Conservation (phyloP, 805 yeast genomes). For the Candida khao-thaluensis region DNA sequence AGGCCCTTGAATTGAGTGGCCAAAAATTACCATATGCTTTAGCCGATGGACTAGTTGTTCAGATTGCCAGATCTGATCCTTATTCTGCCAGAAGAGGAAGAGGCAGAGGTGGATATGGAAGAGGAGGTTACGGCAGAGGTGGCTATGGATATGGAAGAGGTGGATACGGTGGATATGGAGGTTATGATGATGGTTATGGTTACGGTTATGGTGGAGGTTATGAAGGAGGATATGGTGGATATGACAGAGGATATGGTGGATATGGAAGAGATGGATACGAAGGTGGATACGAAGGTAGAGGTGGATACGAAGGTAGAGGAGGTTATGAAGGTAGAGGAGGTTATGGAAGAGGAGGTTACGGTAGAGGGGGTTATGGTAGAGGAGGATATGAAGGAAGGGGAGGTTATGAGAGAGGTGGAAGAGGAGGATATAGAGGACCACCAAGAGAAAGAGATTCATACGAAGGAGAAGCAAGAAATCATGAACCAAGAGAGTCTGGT, state of each 20-base stretch:
- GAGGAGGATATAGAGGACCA: slow-evolving; percentile 13
- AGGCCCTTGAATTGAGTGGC: slow-evolving; percentile 50
- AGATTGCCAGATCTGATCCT: slow-evolving; percentile 58
- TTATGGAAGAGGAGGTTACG: slow-evolving; percentile 19
- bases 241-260: slow-evolving; percentile 20
- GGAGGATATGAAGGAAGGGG: slow-evolving; percentile 11
- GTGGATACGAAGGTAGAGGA: slow-evolving; percentile 16
- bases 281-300: slow-evolving; percentile 13
- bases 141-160: slow-evolving; percentile 18
- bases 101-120: slow-evolving; percentile 27
- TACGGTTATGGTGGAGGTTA: slow-evolving; percentile 17
- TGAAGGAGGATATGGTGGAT: slow-evolving; percentile 17
- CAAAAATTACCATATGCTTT: slow-evolving; percentile 43
- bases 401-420: slow-evolving; percentile 19
- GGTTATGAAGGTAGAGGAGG: slow-evolving; percentile 18
- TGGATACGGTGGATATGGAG: slow-evolving; percentile 21
- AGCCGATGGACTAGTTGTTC: slow-evolving; percentile 46
- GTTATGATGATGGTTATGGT: slow-evolving; percentile 21
- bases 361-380: slow-evolving; percentile 12
- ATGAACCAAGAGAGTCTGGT: slow-evolving; percentile 13
- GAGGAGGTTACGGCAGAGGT: slow-evolving; percentile 20
- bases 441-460: slow-evolving; percentile 13
- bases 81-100: slow-evolving; percentile 40
- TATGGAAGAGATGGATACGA: slow-evolving; percentile 22
- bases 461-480: slow-evolving; percentile 9